Base-by-base conservation (phyloP, 805 yeast species). In the Yamadazyma insecticola region DNA sequence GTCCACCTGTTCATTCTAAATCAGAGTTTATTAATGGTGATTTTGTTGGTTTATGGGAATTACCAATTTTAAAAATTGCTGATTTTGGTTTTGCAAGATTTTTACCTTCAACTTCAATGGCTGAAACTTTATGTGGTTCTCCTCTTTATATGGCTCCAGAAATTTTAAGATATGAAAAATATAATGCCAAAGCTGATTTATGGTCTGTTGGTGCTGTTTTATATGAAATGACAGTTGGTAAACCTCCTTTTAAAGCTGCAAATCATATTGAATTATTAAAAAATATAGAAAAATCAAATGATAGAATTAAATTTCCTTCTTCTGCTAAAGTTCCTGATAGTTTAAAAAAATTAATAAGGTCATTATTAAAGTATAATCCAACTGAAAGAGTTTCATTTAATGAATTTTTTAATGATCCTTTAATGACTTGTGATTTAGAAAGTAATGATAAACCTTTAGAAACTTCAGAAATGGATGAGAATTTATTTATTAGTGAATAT, bases 111-210 rank as follows among this genome's bases (percentile, higher is more conserved):
- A 83, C 97, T 2, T 81, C 96, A 2, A 70, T 92, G 75, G 97
- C 97, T 1, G 98, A 92, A 53, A 92, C 98, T 2, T 66, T 92
- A 44, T 92, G 98, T 68, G 98, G 98, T 1, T 86, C 96, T 8
- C 98, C 98, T 3, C 70, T 92, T 26, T 92, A 92, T 59, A 92
- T 92, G 98, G 98, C 98, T 0, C 98, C 98, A 0, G 98, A 92
- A 60, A 92, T 92, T 28, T 65, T 92, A 45, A 71, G 95, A 41
- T 89, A 86, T 51, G 97, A 92, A 54, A 92, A 88, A 58, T 92
- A 92, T 61, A 88, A 89, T 45, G 98, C 97, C 4, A 89, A 88
- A 54, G 97, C 97, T 0, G 98, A 92, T 53, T 60, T 92, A 41
- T 92, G 98, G 98, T 88, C 97, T 5, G 96, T 90, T 4, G 98